These are phyloP conservation scores for Penicillium longicatenatum DNA, from an alignment of 495 filamentous ascomycete genomes.

Conservation along the genomic window DNA sequence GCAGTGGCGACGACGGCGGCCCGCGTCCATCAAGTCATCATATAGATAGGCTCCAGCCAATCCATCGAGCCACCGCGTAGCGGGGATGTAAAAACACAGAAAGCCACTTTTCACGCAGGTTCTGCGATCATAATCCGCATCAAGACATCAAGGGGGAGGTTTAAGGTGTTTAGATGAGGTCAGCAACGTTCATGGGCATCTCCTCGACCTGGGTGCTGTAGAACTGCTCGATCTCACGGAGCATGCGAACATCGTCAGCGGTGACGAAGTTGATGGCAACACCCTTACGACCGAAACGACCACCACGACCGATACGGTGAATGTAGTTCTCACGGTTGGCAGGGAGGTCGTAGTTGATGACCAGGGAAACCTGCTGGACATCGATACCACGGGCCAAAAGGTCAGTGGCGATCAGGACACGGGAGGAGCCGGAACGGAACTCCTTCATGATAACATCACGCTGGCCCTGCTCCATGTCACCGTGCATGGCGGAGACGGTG, in stretches of 20 bases:
- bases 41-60: conserved; percentile 14
- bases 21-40: conserved; percentile 17
- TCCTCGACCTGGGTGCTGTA: conserved; percentile 66
- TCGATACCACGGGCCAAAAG: conserved; percentile 98
- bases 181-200: conserved; percentile 65
- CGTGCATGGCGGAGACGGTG: conserved; percentile 99
- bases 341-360: conserved; percentile 99
- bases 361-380: conserved; percentile 97
- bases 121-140: conserved; percentile 50
- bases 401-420: conserved; percentile 97
- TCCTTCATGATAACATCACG: conserved; percentile 99
- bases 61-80: conserved; percentile 27
- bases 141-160: conserved; percentile 36
- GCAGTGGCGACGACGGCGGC: conserved; percentile 15
- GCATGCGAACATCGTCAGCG: conserved; percentile 97
- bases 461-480: conserved; percentile 96
- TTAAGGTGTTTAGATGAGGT: conserved; percentile 54
- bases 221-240: conserved; percentile 88
- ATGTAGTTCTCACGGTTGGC: conserved; percentile 99
- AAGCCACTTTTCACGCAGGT: conserved; percentile 53
- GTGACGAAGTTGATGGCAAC: conserved; percentile 99
- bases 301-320: conserved; percentile 97
- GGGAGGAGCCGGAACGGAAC: conserved; percentile 95
- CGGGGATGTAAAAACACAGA: conserved; percentile 42
- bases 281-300: conserved; percentile 99